Conservation (phyloP, 768 basidiomycete genomes). For the Boletus fagicola region DNA sequence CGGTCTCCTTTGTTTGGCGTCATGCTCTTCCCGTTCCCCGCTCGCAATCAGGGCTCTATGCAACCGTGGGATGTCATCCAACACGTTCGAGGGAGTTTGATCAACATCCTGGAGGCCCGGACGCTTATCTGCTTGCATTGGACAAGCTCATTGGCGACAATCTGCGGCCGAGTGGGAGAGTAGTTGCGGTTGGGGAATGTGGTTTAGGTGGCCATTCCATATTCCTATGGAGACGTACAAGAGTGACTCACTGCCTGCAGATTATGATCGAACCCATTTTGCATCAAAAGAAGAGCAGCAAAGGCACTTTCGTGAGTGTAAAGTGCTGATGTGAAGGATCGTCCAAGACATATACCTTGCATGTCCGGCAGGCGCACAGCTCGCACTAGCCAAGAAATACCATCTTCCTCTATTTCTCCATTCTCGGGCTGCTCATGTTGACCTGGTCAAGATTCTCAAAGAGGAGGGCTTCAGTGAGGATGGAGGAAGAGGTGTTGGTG, state of each 20-base stretch:
- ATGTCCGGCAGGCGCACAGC: constrained; percentile 44
- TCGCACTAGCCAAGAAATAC: constrained; percentile 65
- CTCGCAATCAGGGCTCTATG: constrained; percentile 50
- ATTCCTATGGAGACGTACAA: neutral
- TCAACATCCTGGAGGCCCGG: constrained; percentile 49
- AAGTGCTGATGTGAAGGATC: neutral
- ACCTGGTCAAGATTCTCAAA: constrained; percentile 62
- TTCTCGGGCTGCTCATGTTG: constrained; percentile 71
- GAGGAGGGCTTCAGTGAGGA: constrained; percentile 62
- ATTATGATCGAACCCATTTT: constrained; percentile 75
- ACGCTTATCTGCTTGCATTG: constrained; percentile 59
- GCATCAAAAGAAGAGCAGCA: constrained; percentile 59
- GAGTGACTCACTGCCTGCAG: constrained; percentile 33
- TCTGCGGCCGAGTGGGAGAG: constrained; percentile 52
- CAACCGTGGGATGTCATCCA: constrained; percentile 80
- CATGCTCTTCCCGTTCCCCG: neutral
- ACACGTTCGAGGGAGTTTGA: constrained; percentile 73
- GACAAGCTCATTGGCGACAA: constrained; percentile 51
- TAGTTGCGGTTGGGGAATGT: constrained; percentile 76
- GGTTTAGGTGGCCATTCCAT: constrained; percentile 55
- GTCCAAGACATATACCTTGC: neutral
- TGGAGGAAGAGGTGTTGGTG: constrained; percentile 55
- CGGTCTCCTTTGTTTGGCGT: neutral
- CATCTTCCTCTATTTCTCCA: constrained; percentile 79
- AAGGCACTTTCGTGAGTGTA: constrained; percentile 56